Evolutionary conservation across 768 basidiomycete species (phyloP).

Genomic region (Phanerodontia chrysosporium): DNA sequence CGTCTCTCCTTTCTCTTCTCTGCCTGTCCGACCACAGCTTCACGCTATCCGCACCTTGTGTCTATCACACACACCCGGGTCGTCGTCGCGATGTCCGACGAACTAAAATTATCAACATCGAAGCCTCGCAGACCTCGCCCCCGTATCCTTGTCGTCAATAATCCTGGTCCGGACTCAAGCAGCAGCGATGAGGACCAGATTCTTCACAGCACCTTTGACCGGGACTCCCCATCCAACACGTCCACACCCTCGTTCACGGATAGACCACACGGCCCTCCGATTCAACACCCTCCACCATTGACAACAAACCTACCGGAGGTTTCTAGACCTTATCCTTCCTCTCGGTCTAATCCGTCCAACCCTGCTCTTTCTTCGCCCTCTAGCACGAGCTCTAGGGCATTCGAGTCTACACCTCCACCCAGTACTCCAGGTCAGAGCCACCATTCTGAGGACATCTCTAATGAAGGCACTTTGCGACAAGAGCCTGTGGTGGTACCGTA

Average conservation of each 20-base stretch:
- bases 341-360: slow-evolving; percentile 48
- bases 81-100: slow-evolving; percentile 53
- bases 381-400: slow-evolving; percentile 58
- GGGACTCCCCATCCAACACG: too few species aligned
- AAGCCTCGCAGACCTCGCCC: slow-evolving; percentile 24
- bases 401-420: slow-evolving; percentile 70
- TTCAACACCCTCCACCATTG: slow-evolving; percentile 29
- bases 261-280: slow-evolving; percentile 20
- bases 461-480: slow-evolving; percentile 33
- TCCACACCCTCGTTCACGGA: slow-evolving; percentile 24
- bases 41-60: slow-evolving; percentile 10
- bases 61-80: slow-evolving; percentile 1
- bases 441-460: slow-evolving; percentile 37
- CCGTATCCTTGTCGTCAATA: slow-evolving; percentile 54
- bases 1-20: background rate
- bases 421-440: slow-evolving; percentile 53
- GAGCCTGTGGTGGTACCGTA: slow-evolving; percentile 18
- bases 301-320: slow-evolving; percentile 20
- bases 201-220: too few species aligned
- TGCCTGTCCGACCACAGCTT: background rate
- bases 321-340: slow-evolving; percentile 23
- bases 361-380: slow-evolving; percentile 69
- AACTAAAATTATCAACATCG: slow-evolving; percentile 38
- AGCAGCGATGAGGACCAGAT: slow-evolving; percentile 30
- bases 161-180: slow-evolving; percentile 51